Conservation (phyloP, 2,329 filamentous ascomycete genomes). For the Apiospora arundinis region DNA sequence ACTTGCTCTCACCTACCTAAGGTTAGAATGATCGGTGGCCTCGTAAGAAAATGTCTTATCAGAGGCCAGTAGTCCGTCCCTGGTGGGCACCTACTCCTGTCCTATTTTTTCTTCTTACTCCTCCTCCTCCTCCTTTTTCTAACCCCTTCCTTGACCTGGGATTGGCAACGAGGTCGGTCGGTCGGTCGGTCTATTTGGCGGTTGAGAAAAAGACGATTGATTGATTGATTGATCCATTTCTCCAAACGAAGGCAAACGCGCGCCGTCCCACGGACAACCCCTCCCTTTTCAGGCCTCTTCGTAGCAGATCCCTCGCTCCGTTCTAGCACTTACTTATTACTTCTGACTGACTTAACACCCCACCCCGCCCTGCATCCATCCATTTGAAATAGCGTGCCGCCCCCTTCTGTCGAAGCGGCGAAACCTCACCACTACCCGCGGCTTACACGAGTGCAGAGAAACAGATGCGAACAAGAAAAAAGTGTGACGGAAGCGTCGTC, state of each 20-base stretch:
- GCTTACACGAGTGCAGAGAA: conserved; percentile 1
- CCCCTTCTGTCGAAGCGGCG: conserved; percentile 5
- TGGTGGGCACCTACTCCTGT: not conserved
- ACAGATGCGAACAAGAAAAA: not conserved
- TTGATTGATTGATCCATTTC: not conserved
- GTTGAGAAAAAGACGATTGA: not conserved
- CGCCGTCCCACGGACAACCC: conserved; percentile 8
- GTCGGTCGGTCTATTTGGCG: not conserved
- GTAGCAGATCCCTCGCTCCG: not conserved
- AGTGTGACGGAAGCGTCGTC: conserved; percentile 12
- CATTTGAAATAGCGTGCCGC: conserved; percentile 12
- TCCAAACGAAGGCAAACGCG: conserved; percentile 3
- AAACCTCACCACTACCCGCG: conserved; percentile 3
- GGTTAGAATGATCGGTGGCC: conserved; percentile 1
- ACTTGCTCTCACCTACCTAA: conserved; percentile 4
- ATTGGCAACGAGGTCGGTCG: not conserved
- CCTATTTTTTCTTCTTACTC: not conserved
- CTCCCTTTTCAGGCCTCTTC: conserved; percentile 9
- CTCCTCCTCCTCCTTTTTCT: not conserved
- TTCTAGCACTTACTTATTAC: not conserved
- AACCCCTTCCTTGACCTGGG: not conserved
- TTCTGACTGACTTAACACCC: not conserved
- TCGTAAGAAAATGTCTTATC: conserved; percentile 16
- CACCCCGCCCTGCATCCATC: conserved; percentile 11
- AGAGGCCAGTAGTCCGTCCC: conserved; percentile 1